Evolutionary conservation across 192 early-diverging fungal species (phyloP), one percentile per base, ranked within the genome.

Genomic region (Spizellomyces sp.): DNA sequence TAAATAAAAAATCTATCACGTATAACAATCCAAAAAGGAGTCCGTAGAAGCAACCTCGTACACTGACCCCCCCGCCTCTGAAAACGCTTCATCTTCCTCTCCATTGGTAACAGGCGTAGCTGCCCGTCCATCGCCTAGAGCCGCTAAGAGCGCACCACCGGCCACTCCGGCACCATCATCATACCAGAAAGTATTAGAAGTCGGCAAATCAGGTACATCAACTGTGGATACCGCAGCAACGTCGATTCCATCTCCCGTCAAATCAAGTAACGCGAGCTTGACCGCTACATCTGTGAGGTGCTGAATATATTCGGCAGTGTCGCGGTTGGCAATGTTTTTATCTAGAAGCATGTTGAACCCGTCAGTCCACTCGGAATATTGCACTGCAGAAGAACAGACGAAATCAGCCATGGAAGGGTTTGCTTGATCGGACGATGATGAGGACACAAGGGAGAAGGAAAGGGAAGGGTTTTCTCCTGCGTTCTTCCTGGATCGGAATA

Each of bases 341-440:
- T 91, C 89, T 6, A 92, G 64, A 1, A 92, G 69, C 84, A 92
- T 82, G 67, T 84, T 88, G 63, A 92, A 88, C 0, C 90, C 91
- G 70, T 92, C 91, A 6, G 84, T 88, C 91, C 91, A 92, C 68
- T 92, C 91, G 4, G 83, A 75, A 45, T 71, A 87, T 62, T 89
- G 82, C 17, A 69, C 67, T 0, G 71, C 12, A 36, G 77, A 76
- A 8, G 57, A 14, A 62, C 89, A 88, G 41, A 68, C 55, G 62
- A 92, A 90, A 27, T 92, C 88, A 0, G 83, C 80, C 9, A 91
- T 67, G 4, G 81, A 45, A 6, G 78, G 61, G 45, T 69, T 45
- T 10, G 66, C 70, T 4, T 66, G 55, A 44, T 67, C 74, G 46
- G 79, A 22, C 12, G 75, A 64, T 12, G 62, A 66, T 8, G 77